Evolutionary conservation across 1,139 yeast species (phyloP).

Genomic region (Pichia terricola): DNA sequence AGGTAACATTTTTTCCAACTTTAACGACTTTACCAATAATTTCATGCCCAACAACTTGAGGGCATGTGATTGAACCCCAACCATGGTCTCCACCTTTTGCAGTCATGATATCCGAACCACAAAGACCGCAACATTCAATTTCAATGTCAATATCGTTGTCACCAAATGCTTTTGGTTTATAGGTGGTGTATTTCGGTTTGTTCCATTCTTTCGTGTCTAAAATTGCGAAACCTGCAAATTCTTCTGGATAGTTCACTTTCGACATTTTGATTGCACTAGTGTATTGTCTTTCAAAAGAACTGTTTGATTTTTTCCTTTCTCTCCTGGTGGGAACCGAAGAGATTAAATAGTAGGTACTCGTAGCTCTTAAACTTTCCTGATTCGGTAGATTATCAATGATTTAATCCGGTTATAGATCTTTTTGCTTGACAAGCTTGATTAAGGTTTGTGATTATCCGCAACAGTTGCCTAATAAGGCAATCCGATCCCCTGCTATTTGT

Average conservation of each 20-base stretch:
- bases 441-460: too few relatives aligned
- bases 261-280: slow-evolving; percentile 1
- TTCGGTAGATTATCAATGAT: too few relatives aligned
- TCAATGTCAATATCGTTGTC: slow-evolving; percentile 49
- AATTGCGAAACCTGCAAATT: slow-evolving; percentile 38
- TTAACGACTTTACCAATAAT: slow-evolving; percentile 34
- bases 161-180: slow-evolving; percentile 37
- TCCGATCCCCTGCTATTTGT: too few relatives aligned
- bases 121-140: slow-evolving; percentile 46
- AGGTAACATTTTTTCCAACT: slow-evolving; percentile 36
- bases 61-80: slow-evolving; percentile 30
- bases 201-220: slow-evolving; percentile 33
- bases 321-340: too few relatives aligned
- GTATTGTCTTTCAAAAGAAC: not conserved
- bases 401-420: too few relatives aligned
- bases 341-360: too few relatives aligned
- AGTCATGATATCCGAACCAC: slow-evolving; percentile 46
- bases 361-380: too few relatives aligned
- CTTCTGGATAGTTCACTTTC: slow-evolving; percentile 31
- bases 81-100: slow-evolving; percentile 27
- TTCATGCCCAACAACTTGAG: slow-evolving; percentile 37
- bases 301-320: not conserved
- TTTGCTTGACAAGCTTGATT: too few relatives aligned
- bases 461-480: too few relatives aligned
- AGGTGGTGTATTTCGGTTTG: slow-evolving; percentile 31